A percentile compares a stretch with the other conserved stretches of the same genome.
Conservation (phyloP, 2,329 filamentous ascomycete species). For the Colletotrichum horii region DNA sequence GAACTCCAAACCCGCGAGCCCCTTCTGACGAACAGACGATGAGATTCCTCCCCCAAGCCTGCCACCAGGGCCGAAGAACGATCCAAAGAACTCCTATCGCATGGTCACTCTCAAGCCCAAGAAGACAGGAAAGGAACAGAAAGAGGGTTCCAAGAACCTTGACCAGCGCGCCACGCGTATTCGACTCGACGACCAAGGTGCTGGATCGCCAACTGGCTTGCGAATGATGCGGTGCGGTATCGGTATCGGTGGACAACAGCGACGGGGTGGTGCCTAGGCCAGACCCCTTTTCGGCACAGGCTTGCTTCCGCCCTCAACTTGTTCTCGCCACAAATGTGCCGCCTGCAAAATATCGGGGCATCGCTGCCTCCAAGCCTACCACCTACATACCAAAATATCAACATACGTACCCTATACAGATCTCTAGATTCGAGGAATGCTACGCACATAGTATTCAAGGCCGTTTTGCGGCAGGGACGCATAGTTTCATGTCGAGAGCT, state of each 20-base stretch:
- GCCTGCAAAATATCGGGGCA: too few species aligned
- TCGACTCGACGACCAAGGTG: constrained; percentile 4
- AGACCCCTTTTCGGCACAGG: not conserved
- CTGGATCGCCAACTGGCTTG: not conserved
- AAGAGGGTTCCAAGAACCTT: not conserved
- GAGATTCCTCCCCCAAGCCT: not conserved
- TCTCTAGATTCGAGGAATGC: too few species aligned
- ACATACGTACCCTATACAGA: too few species aligned
- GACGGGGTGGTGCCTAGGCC: not conserved
- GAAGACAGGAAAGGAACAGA: not conserved
- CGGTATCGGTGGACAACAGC: not conserved
- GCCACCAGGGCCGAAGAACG: not conserved
- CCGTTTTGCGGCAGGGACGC: too few species aligned
- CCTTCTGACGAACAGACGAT: not conserved
- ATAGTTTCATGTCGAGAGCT: too few species aligned
- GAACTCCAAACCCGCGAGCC: not conserved
- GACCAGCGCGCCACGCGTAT: not conserved
- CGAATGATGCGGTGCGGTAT: not conserved
- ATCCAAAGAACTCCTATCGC: not conserved
- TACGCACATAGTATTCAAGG: too few species aligned
- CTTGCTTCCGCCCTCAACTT: too few species aligned
- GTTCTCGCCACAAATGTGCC: too few species aligned
- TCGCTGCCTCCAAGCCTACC: too few species aligned
- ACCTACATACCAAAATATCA: too few species aligned
- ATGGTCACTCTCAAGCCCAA: not conserved